Evolutionary conservation across 805 yeast species (phyloP).

Genomic region (Candida corydali): DNA sequence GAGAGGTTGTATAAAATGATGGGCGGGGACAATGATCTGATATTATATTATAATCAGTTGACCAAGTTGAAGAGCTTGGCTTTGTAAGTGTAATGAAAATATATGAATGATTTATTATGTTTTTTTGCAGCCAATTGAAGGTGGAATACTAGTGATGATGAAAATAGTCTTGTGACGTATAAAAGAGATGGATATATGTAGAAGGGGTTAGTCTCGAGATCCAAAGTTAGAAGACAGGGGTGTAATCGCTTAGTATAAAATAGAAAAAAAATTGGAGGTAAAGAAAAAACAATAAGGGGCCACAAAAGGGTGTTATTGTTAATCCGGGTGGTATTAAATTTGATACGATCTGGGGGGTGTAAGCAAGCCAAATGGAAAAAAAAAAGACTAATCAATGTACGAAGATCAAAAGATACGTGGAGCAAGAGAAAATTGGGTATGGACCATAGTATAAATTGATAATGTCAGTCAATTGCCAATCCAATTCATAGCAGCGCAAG

Average conservation of each 20-base stretch:
- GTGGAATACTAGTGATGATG: too few species aligned
- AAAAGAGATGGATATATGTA: not conserved
- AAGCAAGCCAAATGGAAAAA: too few species aligned
- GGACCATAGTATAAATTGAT: too few species aligned
- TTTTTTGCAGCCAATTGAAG: conserved; percentile 2
- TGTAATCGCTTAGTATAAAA: not conserved
- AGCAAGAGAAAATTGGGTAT: too few species aligned
- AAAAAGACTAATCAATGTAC: too few species aligned
- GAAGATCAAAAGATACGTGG: too few species aligned
- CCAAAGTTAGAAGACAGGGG: not conserved
- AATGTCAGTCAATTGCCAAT: too few species aligned
- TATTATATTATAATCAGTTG: conserved; percentile 8
- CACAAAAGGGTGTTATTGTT: not conserved
- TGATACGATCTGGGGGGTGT: too few species aligned
- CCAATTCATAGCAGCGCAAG: too few species aligned
- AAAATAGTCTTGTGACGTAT: conserved; percentile 1
- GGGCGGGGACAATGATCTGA: conserved; percentile 5
- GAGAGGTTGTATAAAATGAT: conserved; percentile 6
- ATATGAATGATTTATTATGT: not conserved
- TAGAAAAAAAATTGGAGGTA: not conserved
- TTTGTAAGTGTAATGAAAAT: not conserved
- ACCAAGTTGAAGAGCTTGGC: conserved; percentile 7
- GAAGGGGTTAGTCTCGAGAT: not conserved
- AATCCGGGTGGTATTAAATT: too few species aligned
- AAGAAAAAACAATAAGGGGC: not conserved